Evolutionary conservation across 768 basidiomycete species (phyloP).

Genomic region (Termitomyces sp.): DNA sequence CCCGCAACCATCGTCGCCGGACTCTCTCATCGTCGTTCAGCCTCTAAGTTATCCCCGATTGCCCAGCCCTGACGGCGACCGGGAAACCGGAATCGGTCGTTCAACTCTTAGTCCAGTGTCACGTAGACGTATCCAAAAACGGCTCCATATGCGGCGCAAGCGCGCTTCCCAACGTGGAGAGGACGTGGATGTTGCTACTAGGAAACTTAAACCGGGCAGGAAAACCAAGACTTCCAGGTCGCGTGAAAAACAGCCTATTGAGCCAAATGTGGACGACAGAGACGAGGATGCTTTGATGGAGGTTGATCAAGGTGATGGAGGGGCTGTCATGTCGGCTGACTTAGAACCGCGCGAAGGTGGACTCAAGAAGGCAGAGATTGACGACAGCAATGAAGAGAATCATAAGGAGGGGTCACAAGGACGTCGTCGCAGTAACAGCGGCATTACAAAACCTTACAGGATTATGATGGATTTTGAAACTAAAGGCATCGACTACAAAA

Average conservation of each 20-base stretch:
- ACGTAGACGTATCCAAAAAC: conserved; percentile 53
- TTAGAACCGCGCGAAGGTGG: background rate
- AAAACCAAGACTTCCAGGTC: conserved; percentile 18
- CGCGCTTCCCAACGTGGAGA: conserved; percentile 46
- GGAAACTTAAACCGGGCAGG: conserved; percentile 34
- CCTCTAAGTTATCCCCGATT: conserved; percentile 3
- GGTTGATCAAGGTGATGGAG: conserved; percentile 4
- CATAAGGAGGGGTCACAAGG: background rate
- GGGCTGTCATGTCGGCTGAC: background rate
- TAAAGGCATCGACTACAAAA: conserved; percentile 39
- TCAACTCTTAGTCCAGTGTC: conserved; percentile 38
- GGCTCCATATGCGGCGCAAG: conserved; percentile 69
- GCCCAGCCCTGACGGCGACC: conserved; percentile 9
- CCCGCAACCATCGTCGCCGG: background rate
- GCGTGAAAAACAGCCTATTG: background rate
- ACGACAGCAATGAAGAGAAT: background rate
- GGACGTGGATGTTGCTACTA: conserved; percentile 20
- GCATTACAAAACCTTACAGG: conserved; percentile 41
- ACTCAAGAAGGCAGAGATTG: background rate
- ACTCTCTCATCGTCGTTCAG: conserved; percentile 1
- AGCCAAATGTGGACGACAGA: background rate
- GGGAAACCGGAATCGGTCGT: conserved; percentile 11
- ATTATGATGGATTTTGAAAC: conserved; percentile 35
- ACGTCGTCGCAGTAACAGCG: conserved; percentile 20
- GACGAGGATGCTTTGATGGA: conserved; percentile 8